Percentiles rank a stretch among this genome's conserved stretches.
Conservation (phyloP, 208 protist species). For the Leishmania tropica region DNA sequence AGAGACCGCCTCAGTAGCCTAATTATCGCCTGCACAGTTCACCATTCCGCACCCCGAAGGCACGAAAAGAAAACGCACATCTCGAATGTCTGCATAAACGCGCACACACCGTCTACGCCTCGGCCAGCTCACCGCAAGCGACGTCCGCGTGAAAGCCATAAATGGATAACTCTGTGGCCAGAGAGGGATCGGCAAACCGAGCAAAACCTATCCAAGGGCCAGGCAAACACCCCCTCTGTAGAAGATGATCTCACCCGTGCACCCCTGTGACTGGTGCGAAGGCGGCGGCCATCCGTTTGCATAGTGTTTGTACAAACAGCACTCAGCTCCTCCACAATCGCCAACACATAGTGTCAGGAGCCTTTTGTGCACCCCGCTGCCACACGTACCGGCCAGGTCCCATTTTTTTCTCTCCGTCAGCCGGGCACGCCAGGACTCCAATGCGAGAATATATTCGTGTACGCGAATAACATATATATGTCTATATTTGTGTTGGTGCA, state of each 20-base stretch:
- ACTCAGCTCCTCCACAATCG: neutral
- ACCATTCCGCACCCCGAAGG: neutral
- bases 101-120: neutral
- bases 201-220: neutral
- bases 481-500: neutral
- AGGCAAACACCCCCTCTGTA: neutral
- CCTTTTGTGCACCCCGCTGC: neutral
- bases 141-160: neutral
- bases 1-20: neutral
- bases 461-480: neutral
- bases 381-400: neutral
- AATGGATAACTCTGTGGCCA: neutral
- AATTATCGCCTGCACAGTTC: neutral
- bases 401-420: neutral
- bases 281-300: neutral
- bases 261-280: neutral
- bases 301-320: neutral
- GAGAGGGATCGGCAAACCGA: neutral
- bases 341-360: neutral
- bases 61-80: neutral
- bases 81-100: neutral
- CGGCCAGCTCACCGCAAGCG: neutral
- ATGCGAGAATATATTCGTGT: neutral
- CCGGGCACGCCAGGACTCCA: too few relatives aligned
- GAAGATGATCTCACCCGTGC: neutral